Evolutionary conservation across 306 rosid genomes (phyloP).

Genomic region (Prunus mongolica): DNA sequence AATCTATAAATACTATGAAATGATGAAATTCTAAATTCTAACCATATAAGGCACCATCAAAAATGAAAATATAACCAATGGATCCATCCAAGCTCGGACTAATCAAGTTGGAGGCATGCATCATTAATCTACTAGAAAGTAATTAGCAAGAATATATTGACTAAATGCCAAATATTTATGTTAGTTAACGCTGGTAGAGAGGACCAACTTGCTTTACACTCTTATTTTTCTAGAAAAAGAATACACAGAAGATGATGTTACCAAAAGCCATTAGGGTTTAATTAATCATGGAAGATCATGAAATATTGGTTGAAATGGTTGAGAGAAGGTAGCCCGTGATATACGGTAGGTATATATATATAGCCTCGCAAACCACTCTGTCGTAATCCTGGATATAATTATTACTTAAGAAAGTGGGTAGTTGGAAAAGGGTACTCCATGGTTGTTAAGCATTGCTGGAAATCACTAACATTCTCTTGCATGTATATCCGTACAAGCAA

Average conservation of each 20-base stretch:
- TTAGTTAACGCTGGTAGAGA: background rate
- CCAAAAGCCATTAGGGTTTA: background rate
- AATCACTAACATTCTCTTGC: background rate
- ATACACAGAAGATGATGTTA: background rate
- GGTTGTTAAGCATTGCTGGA: conserved; percentile 5
- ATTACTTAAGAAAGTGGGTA: background rate
- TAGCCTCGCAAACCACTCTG: background rate
- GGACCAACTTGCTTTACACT: background rate
- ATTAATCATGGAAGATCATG: background rate
- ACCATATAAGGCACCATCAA: too few relatives aligned
- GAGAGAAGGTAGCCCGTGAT: background rate
- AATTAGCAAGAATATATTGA: background rate
- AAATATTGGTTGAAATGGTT: background rate
- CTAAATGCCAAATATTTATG: background rate
- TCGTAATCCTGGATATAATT: background rate
- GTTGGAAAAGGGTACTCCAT: conserved; percentile 1
- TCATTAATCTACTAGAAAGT: background rate
- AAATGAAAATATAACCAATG: too few relatives aligned
- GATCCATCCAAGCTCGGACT: too few relatives aligned
- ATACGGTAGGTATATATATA: background rate
- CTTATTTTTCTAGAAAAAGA: background rate
- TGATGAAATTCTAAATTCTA: too few relatives aligned
- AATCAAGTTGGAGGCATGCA: background rate
- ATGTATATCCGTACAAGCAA: background rate
- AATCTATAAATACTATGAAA: too few relatives aligned